phyloP scores from a whole-genome alignment of 306 rosid species.

The Cucumis sativus region Cucumber_9930_V3 NC_026655.2:23205001-23205500 shows the following conservation, averaged over 20 bases:
- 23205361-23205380: no score
- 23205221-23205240: neutral
- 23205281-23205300: neutral
- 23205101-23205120: neutral
- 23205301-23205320: no score
- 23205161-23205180: slow-evolving; percentile 5
- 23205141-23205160: slow-evolving; percentile 1
- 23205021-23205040: neutral
- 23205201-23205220: neutral
- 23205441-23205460: no score
- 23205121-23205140: neutral
- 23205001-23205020: neutral
- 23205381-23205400: no score
- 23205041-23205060: neutral
- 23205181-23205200: neutral
- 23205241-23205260: neutral
- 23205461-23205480: no score
- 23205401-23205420: no score
- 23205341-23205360: no score
- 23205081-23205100: neutral
- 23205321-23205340: no score
- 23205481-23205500: no score
- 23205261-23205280: neutral
- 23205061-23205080: neutral
- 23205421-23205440: no score